A percentile compares a stretch with the other conserved stretches of the same genome.
Conservation (phyloP, 441 rosid genomes). For the Euphorbia celastroides region DNA sequence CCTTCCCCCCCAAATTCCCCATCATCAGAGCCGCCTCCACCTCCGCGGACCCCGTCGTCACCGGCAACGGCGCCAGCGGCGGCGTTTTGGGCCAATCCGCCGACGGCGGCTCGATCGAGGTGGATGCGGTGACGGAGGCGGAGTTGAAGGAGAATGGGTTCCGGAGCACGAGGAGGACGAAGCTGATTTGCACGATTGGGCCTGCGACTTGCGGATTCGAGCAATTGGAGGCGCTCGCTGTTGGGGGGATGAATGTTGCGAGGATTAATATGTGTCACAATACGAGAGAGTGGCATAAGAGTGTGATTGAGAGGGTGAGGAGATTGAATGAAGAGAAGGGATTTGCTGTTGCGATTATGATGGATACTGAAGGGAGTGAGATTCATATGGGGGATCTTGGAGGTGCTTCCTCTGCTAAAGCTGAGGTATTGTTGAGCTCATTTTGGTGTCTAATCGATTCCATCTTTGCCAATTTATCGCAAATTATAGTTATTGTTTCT, state of each 20-base stretch:
- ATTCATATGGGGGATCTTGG: slow-evolving; percentile 98
- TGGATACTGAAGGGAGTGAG: slow-evolving; percentile 99
- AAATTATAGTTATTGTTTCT: too few relatives aligned
- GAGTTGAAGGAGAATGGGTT: slow-evolving; percentile 99
- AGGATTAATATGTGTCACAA: slow-evolving; percentile 97
- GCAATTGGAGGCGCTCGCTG: slow-evolving; percentile 84
- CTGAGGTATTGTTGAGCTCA: slow-evolving; percentile 50
- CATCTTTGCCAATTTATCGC: neutral
- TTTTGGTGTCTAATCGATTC: neutral
- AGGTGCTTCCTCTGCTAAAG: slow-evolving; percentile 75
- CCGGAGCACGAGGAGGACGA: slow-evolving; percentile 94
- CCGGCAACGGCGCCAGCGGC: slow-evolving; percentile 38
- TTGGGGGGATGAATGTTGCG: slow-evolving; percentile 96
- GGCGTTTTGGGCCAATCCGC: slow-evolving; percentile 13
- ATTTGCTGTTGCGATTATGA: slow-evolving; percentile 89
- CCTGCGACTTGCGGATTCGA: slow-evolving; percentile 85
- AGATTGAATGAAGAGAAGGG: slow-evolving; percentile 92
- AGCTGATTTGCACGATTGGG: slow-evolving; percentile 92
- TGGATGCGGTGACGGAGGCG: slow-evolving; percentile 80
- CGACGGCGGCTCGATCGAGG: slow-evolving; percentile 58
- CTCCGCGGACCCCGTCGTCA: slow-evolving; percentile 36
- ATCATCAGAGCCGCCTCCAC: slow-evolving; percentile 32
- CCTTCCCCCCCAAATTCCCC: slow-evolving; percentile 20
- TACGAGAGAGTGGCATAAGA: slow-evolving; percentile 81
- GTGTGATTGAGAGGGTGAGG: slow-evolving; percentile 70